phyloP scores from a whole-genome alignment of 2,329 filamentous ascomycete genomes.

The Phoma sp. region DNA sequence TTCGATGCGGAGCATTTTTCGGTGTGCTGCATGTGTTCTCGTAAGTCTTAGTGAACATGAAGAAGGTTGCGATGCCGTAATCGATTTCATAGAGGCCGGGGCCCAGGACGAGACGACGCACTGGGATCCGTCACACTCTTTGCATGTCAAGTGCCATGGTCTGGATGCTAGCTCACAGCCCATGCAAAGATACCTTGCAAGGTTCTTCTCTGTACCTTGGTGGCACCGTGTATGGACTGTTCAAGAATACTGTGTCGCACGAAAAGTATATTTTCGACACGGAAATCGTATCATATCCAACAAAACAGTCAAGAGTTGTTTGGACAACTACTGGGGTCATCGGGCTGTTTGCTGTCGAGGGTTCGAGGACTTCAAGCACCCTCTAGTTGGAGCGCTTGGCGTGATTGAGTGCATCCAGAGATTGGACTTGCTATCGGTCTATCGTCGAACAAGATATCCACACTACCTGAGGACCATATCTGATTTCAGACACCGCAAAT shows the following conservation, averaged over 20 bases:
- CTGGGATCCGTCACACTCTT: background rate
- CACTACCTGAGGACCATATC: background rate
- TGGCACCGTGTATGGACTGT: background rate
- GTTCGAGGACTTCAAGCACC: background rate
- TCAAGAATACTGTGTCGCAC: background rate
- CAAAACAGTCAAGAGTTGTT: background rate
- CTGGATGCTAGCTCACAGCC: background rate
- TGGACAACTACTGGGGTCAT: background rate
- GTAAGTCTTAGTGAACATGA: background rate
- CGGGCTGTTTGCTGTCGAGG: background rate
- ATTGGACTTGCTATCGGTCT: background rate
- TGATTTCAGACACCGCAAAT: background rate
- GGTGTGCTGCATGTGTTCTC: background rate
- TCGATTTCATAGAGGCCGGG: background rate
- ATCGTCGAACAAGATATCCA: background rate
- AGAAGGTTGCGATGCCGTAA: background rate
- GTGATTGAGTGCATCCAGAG: background rate
- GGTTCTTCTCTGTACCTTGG: background rate
- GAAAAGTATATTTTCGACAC: background rate
- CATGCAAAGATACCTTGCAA: background rate
- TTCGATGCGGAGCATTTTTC: background rate
- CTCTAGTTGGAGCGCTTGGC: background rate
- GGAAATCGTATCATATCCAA: background rate
- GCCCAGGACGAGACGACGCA: background rate
- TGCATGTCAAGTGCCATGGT: background rate